Percentiles rank a stretch among this genome's conserved stretches.
These are phyloP conservation scores for Solanum etuberosum DNA, from an alignment of 257 asterid genomes.

Conservation along the genomic window DNA sequence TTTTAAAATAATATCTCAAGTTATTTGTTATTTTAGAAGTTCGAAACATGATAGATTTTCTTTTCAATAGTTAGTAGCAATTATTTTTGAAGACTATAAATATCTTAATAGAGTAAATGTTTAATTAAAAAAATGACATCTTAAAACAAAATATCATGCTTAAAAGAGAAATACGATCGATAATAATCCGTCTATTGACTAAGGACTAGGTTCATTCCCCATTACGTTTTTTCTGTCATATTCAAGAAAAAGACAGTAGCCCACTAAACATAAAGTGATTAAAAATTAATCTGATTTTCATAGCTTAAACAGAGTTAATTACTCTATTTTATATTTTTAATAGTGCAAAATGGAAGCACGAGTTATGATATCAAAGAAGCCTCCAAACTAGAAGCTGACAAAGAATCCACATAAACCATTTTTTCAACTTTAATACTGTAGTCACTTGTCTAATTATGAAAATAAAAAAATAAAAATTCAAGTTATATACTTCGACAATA, in stretches of 20 bases:
- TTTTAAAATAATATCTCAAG: background rate
- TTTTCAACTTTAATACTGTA: background rate
- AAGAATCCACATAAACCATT: background rate
- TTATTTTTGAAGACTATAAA: background rate
- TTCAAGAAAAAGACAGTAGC: background rate
- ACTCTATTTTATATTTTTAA: background rate
- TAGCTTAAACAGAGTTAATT: background rate
- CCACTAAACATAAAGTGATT: background rate
- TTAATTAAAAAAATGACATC: background rate
- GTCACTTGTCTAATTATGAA: background rate
- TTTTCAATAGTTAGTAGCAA: background rate
- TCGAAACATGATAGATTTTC: fast-evolving
- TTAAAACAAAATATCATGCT: background rate
- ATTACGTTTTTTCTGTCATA: background rate
- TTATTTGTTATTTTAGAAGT: background rate
- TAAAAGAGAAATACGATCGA: background rate
- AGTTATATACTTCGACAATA: background rate
- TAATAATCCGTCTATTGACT: background rate
- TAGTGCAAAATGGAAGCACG: background rate
- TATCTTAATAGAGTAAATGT: background rate
- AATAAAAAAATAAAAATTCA: background rate
- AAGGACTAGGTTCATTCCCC: background rate
- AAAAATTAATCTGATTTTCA: background rate
- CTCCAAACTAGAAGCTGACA: background rate
- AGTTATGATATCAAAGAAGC: background rate